phyloP scores from a whole-genome alignment of 2,329 filamentous ascomycete genomes.

The Acarospora socialis region DNA sequence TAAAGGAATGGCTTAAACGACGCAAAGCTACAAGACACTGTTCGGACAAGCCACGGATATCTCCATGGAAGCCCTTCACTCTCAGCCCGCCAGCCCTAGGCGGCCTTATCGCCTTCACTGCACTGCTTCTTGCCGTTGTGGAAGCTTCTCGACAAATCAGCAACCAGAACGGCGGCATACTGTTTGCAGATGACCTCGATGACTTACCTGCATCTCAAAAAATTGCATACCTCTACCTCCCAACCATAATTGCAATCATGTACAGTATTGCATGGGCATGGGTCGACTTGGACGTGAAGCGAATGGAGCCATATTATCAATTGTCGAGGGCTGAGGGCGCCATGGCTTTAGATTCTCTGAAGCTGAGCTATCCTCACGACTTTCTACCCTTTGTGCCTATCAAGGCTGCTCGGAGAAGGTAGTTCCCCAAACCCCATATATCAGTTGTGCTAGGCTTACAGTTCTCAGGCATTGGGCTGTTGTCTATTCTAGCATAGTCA shows the following conservation, averaged over 20 bases:
- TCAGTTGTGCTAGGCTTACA: too few relatives aligned
- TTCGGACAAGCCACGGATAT: too few relatives aligned
- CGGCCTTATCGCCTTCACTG: constrained; percentile 23
- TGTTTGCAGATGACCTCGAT: constrained; percentile 24
- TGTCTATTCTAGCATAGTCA: constrained; percentile 32
- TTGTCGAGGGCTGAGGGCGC: constrained; percentile 36
- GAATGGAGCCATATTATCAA: constrained; percentile 47
- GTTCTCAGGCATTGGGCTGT: constrained; percentile 38
- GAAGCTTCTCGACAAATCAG: constrained; percentile 33
- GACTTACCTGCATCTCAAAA: constrained; percentile 24
- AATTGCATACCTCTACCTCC: constrained; percentile 37
- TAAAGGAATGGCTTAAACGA: too few relatives aligned
- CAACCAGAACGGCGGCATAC: constrained; percentile 27
- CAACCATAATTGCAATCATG: constrained; percentile 39
- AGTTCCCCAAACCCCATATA: too few relatives aligned
- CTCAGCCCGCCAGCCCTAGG: constrained; percentile 25
- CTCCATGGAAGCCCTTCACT: constrained; percentile 30
- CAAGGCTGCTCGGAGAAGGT: constrained; percentile 23
- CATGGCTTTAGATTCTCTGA: constrained; percentile 30
- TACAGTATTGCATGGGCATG: constrained; percentile 46
- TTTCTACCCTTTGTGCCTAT: constrained; percentile 32
- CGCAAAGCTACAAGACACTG: too few relatives aligned
- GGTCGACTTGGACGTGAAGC: constrained; percentile 44
- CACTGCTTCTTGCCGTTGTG: constrained; percentile 29
- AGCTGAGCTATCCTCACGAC: constrained; percentile 41